A percentile compares a stretch with the other conserved stretches of the same genome.
These are phyloP conservation scores for Blastobotrys serpentis DNA, from an alignment of 1,139 yeast genomes.

Conservation along the genomic window DNA sequence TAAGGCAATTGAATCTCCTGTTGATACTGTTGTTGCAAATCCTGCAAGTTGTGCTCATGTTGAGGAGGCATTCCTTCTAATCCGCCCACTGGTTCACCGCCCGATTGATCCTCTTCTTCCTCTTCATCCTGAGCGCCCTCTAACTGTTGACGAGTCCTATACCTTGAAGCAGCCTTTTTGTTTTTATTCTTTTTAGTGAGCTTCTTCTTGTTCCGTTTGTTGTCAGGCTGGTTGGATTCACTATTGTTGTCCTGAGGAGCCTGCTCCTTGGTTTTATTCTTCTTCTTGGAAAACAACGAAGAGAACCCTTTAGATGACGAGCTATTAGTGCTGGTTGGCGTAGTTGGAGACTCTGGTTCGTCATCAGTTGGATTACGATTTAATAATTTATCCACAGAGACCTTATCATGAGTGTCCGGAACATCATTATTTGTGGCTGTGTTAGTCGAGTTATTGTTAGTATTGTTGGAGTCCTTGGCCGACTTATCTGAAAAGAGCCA, in stretches of 20 bases:
- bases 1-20: slow-evolving; percentile 38
- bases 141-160: slow-evolving; percentile 2
- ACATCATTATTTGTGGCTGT: not conserved
- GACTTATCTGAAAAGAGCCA: slow-evolving; percentile 22
- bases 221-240: slow-evolving; percentile 15
- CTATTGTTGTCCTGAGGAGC: slow-evolving; percentile 17
- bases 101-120: slow-evolving; percentile 15
- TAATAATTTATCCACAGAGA: slow-evolving; percentile 21
- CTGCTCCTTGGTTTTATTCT: slow-evolving; percentile 22
- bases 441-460: slow-evolving; percentile 9
- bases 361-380: slow-evolving; percentile 20
- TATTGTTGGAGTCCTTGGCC: slow-evolving; percentile 11
- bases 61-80: slow-evolving; percentile 17
- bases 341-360: not conserved
- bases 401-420: slow-evolving; percentile 14
- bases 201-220: slow-evolving; percentile 19
- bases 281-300: slow-evolving; percentile 27
- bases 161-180: not conserved
- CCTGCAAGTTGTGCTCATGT: slow-evolving; percentile 23
- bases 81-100: slow-evolving; percentile 19
- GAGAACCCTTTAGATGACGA: slow-evolving; percentile 21
- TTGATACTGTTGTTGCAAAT: slow-evolving; percentile 25
- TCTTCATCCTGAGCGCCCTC: slow-evolving; percentile 19
- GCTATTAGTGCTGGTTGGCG: not conserved
- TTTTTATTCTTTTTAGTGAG: slow-evolving; percentile 17